Percentiles rank a stretch among this genome's conserved stretches.
These are phyloP conservation scores for Erythrobasidium yunnanense DNA, from an alignment of 768 basidiomycete genomes.

Conservation along the genomic window DNA sequence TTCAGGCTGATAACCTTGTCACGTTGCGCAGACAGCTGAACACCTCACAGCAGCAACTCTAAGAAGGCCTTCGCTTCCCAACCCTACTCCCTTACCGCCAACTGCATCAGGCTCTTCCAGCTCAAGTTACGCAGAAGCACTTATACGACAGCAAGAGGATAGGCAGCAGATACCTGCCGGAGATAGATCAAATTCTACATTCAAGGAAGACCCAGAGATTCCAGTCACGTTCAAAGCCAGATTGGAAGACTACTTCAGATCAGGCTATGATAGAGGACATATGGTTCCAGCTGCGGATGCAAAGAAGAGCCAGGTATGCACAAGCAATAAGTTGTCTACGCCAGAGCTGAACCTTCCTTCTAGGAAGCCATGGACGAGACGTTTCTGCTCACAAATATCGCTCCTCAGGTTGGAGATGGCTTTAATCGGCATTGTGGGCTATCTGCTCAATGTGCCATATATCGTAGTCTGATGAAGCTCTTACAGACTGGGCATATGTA, in stretches of 20 bases:
- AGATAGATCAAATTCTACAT: constrained; percentile 65
- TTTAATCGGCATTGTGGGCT: constrained; percentile 89
- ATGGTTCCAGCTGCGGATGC: constrained; percentile 98
- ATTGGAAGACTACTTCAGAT: constrained; percentile 68
- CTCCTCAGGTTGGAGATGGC: constrained; percentile 92
- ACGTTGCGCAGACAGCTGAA: constrained; percentile 65
- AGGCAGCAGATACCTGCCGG: constrained; percentile 42
- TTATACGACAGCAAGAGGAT: constrained; percentile 15
- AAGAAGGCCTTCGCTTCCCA: constrained; percentile 18
- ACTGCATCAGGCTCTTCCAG: constrained; percentile 36
- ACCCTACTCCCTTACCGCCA: constrained; percentile 25
- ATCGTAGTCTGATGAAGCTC: neutral
- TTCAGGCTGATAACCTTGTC: neutral
- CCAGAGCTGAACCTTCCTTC: neutral
- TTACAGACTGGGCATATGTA: constrained; percentile 87
- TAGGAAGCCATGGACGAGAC: constrained; percentile 93
- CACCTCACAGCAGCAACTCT: constrained; percentile 52
- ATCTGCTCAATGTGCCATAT: neutral
- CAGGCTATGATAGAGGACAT: constrained; percentile 54
- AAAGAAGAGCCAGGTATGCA: constrained; percentile 63
- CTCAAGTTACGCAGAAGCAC: constrained; percentile 29
- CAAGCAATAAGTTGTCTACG: neutral
- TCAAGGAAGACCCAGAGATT: constrained; percentile 69
- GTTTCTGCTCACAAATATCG: constrained; percentile 86
- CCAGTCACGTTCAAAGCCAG: constrained; percentile 69